Percentiles rank a stretch among this genome's conserved stretches.
Conservation (phyloP, 257 asterid genomes). For the Capsicum chinense region DNA sequence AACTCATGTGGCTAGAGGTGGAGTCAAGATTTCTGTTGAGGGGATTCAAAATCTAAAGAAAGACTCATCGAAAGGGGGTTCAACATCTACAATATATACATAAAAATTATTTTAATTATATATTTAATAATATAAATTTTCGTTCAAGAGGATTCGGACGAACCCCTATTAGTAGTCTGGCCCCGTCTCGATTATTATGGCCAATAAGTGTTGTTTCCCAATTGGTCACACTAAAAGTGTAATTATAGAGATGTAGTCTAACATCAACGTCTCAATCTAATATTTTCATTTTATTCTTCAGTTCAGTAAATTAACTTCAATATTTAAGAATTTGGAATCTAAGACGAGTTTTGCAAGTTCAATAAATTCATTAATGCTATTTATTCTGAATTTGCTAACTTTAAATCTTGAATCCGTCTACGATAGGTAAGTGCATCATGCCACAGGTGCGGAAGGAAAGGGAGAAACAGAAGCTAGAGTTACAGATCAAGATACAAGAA, state of each 20-base stretch:
- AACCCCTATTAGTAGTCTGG: too few species aligned
- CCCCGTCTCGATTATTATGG: neutral
- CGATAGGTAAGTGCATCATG: conserved; percentile 54
- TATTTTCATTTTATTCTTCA: neutral
- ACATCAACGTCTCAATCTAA: neutral
- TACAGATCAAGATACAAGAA: conserved; percentile 85
- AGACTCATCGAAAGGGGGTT: too few species aligned
- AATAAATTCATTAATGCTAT: neutral
- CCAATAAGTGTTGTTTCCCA: neutral
- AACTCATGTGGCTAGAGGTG: too few species aligned
- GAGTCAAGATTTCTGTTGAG: too few species aligned
- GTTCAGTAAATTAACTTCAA: neutral
- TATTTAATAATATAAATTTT: too few species aligned
- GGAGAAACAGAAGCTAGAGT: conserved; percentile 94
- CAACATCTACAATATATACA: too few species aligned
- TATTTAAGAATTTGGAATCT: neutral
- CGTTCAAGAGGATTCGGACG: too few species aligned
- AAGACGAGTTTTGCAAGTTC: neutral
- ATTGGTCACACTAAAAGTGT: neutral
- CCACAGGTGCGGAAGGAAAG: conserved; percentile 90
- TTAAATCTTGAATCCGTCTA: neutral
- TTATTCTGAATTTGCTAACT: neutral
- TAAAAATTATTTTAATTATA: too few species aligned
- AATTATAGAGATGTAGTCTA: neutral
- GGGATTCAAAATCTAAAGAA: too few species aligned